Percentiles rank a stretch among this genome's conserved stretches.
Evolutionary conservation across 371 early-diverging fungal species (phyloP).

Genomic region (Mortierella sp.): DNA sequence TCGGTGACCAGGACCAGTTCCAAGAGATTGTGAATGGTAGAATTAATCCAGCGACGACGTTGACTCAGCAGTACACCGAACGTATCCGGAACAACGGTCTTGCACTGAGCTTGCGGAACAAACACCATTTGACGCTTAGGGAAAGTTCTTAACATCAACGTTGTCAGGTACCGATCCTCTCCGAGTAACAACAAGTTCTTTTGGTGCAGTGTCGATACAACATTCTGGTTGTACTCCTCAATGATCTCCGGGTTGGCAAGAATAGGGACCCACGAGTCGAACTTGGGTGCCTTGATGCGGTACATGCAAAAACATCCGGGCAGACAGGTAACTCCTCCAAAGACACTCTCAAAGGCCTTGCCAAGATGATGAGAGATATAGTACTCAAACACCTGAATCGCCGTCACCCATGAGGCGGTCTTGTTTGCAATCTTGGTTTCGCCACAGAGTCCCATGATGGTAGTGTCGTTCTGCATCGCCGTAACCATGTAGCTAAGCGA

Average conservation of each 20-base stretch:
- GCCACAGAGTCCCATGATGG: constrained; percentile 83
- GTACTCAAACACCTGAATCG: constrained; percentile 91
- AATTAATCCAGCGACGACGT: constrained; percentile 95
- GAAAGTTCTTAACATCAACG: constrained; percentile 94
- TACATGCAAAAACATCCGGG: constrained; percentile 98
- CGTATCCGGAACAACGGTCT: constrained; percentile 87
- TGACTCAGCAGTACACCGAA: constrained; percentile 87
- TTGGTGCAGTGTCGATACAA: constrained; percentile 95
- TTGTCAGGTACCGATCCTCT: constrained; percentile 97
- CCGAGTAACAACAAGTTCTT: constrained; percentile 96
- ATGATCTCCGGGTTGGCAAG: constrained; percentile 83
- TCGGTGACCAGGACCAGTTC: constrained; percentile 91
- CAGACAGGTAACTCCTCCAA: constrained; percentile 98
- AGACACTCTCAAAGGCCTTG: constrained; percentile 96
- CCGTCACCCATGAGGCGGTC: constrained; percentile 59
- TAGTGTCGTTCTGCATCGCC: constrained; percentile 72
- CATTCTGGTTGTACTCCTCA: constrained; percentile 90
- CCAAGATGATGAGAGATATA: constrained; percentile 96
- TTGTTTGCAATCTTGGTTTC: constrained; percentile 84
- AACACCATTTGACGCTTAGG: constrained; percentile 95
- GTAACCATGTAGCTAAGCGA: constrained; percentile 75
- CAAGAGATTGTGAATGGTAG: constrained; percentile 92
- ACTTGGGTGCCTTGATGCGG: constrained; percentile 83
- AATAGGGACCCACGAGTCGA: constrained; percentile 74
- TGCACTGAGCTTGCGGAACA: constrained; percentile 91